Evolutionary conservation across 768 basidiomycete species (phyloP).

Genomic region (Suillus subaureus): DNA sequence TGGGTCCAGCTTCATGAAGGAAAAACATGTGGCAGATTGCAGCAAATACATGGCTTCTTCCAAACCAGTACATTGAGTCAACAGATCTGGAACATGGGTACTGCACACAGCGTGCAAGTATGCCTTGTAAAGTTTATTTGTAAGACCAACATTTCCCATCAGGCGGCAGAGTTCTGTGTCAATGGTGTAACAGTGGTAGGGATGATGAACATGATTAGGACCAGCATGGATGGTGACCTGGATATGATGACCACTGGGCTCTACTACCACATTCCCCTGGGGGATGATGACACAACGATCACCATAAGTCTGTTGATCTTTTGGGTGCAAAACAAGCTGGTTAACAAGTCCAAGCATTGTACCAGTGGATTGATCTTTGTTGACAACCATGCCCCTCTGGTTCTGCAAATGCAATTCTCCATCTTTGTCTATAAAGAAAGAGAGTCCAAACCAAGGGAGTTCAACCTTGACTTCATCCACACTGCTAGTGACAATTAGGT

Average conservation of each 20-base stretch:
- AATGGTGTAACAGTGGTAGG: slow-evolving; percentile 28
- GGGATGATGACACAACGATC: slow-evolving; percentile 18
- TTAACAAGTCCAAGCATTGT: slow-evolving; percentile 43
- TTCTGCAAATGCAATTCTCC: slow-evolving; percentile 39
- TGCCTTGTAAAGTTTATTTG: slow-evolving; percentile 32
- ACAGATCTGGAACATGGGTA: slow-evolving; percentile 36
- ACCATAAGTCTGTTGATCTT: slow-evolving; percentile 7
- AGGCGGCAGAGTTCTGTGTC: slow-evolving; percentile 29
- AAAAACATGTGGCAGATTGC: slow-evolving; percentile 35
- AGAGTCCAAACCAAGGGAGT: slow-evolving; percentile 38
- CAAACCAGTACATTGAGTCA: slow-evolving; percentile 42
- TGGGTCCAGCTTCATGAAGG: slow-evolving; percentile 36
- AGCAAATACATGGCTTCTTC: slow-evolving; percentile 42
- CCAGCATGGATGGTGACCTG: background rate
- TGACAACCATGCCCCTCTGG: slow-evolving; percentile 40
- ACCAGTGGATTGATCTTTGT: slow-evolving; percentile 38
- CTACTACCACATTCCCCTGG: slow-evolving; percentile 1
- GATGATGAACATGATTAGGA: background rate
- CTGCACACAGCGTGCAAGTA: slow-evolving; percentile 47
- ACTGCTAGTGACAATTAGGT: slow-evolving; percentile 19
- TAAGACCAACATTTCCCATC: slow-evolving; percentile 20
- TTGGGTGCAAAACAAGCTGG: slow-evolving; percentile 38
- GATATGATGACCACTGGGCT: background rate
- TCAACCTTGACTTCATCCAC: slow-evolving; percentile 17
- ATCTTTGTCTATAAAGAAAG: slow-evolving; percentile 35